Conservation (phyloP, 805 yeast species). For the Metschnikowia bowlesiae region DNA sequence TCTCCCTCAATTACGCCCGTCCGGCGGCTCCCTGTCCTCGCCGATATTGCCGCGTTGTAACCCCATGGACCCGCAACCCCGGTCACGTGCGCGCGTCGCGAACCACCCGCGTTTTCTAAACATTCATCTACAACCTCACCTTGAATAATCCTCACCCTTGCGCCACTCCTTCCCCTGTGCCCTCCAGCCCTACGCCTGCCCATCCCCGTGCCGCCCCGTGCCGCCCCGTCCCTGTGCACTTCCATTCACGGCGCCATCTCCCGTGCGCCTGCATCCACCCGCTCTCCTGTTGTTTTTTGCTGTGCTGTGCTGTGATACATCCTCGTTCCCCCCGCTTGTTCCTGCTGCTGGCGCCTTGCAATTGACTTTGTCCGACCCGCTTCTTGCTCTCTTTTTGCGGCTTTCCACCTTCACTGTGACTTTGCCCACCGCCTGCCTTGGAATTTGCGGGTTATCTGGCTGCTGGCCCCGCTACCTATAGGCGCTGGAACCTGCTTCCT, state of each 20-base stretch:
- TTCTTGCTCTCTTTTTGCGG: not conserved
- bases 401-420: not conserved
- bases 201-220: no score
- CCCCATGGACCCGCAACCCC: no score
- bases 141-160: not conserved
- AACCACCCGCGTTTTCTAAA: constrained; percentile 1
- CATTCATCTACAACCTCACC: not conserved
- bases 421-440: not conserved
- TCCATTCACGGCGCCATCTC: no score
- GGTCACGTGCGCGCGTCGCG: constrained; percentile 2
- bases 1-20: no score
- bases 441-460: no score
- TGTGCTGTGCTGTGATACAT: not conserved
- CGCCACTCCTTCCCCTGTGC: not conserved
- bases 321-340: not conserved
- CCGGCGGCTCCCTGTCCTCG: no score
- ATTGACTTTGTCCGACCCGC: not conserved
- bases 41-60: no score
- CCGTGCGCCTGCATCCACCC: no score
- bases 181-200: not conserved
- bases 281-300: no score
- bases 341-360: not conserved
- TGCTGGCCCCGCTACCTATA: no score
- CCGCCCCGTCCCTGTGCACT: no score
- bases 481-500: no score